Base-by-base conservation (phyloP, 23 red algal species). In the Gracilaria gracilis region DNA sequence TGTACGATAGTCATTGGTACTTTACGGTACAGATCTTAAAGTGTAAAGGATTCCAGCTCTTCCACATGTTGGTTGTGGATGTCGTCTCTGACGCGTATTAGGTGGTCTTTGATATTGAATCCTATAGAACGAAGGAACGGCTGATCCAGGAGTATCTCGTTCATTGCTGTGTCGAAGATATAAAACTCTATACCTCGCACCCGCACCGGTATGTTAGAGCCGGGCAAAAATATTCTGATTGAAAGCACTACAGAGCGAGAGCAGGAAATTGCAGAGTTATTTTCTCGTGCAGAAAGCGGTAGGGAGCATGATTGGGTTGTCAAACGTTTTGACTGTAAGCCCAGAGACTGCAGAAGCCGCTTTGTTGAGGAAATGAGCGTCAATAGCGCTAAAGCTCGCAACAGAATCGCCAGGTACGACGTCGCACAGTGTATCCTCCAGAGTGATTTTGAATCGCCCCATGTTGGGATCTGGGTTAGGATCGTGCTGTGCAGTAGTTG, bases 121-220 rank as follows among this genome's bases (percentile, higher is more conserved):
- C 36, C 67, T 0, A 88, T 54, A 1, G 39, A 36, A 59, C 77
- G 20, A 0, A 76, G 64, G 17, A 88, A 77, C 6, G 44, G 65
- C 27, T 67, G 9, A 13, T 12, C 67, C 15, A 88, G 38, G 15
- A 77, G 70, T 17, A 88, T 65, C 67, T 88, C 62, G 0, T 33
- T 28, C 84, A 88, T 76, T 13, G 38, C 0, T 0, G 31, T 12
- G 29, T 75, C 67, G 3, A 77, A 37, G n/a, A 88, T 48, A 29
- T 24, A 77, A 50, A 88, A 77, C 31, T 88, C 66, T 27, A 88
- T 36, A 77, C 70, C 49, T 21, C 70, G 24, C 14, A 88, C 14
- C 4, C 66, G 65, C 24, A 77, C 84, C 15, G 42, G 67, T 31
- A 65, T 31, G 27, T 65, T 65, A 34, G 24, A 85, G 24, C 81